Evolutionary conservation across 495 filamentous ascomycete species (phyloP).

Genomic region (Astrothelium subdiscretum): DNA sequence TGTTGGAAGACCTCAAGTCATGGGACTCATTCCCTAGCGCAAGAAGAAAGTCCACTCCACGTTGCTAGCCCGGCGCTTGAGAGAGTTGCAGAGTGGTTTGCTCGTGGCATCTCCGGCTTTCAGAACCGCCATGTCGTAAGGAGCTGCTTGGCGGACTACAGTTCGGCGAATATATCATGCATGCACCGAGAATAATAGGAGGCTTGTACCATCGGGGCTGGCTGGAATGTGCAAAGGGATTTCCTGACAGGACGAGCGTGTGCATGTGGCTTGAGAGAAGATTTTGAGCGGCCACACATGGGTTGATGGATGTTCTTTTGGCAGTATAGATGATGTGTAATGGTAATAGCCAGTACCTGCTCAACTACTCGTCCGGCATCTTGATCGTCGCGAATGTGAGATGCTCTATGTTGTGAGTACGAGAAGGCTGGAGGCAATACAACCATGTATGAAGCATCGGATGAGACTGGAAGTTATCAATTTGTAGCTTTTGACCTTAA

Average conservation of each 20-base stretch:
- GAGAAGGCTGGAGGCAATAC: background rate
- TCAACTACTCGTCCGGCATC: too few relatives aligned
- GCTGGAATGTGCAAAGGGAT: too few relatives aligned
- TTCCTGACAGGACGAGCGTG: too few relatives aligned
- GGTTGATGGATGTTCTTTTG: too few relatives aligned
- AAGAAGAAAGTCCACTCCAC: background rate
- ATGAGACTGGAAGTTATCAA: too few relatives aligned
- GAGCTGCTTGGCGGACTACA: background rate
- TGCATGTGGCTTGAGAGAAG: too few relatives aligned
- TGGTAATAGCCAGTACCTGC: too few relatives aligned
- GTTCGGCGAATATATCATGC: background rate
- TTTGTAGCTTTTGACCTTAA: too few relatives aligned
- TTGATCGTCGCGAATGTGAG: too few relatives aligned
- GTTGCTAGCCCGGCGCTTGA: background rate
- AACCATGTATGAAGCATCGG: background rate
- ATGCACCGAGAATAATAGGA: background rate
- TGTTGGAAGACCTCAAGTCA: constrained; percentile 2
- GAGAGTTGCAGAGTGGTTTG: background rate
- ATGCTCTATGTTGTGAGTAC: too few relatives aligned
- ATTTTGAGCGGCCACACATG: too few relatives aligned
- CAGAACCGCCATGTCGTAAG: background rate
- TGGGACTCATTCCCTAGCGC: background rate
- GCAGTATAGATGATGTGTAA: too few relatives aligned
- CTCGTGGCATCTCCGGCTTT: background rate
- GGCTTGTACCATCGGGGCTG: background rate